Evolutionary conservation across 1,284 basidiomycete genomes (phyloP).

Genomic region (Ustilago nuda): DNA sequence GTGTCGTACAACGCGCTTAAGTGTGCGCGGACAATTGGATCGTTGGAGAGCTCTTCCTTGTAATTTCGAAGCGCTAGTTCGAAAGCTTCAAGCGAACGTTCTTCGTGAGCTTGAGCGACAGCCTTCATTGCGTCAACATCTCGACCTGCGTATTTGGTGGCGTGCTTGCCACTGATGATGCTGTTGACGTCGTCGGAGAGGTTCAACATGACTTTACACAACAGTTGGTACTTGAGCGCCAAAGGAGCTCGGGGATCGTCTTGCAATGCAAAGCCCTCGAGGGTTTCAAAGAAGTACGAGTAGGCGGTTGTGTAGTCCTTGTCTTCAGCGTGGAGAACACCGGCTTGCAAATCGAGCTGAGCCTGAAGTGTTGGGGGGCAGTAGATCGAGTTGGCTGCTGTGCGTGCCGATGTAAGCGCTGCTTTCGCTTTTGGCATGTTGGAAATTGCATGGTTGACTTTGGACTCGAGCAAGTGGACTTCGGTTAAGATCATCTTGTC

Average conservation of each 20-base stretch:
- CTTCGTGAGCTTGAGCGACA: slow-evolving; percentile 91
- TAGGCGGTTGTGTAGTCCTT: slow-evolving; percentile 97
- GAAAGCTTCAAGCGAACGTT: slow-evolving; percentile 87
- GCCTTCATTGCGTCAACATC: slow-evolving; percentile 96
- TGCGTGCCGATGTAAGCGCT: slow-evolving; percentile 88
- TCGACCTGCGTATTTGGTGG: slow-evolving; percentile 80
- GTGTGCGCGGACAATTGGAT: slow-evolving; percentile 92
- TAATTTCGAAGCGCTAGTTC: slow-evolving; percentile 88
- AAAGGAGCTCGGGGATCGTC: slow-evolving; percentile 76
- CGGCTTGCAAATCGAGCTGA: slow-evolving; percentile 89
- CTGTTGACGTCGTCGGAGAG: slow-evolving; percentile 90
- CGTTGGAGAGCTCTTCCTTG: slow-evolving; percentile 88
- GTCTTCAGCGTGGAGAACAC: slow-evolving; percentile 93
- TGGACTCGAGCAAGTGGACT: slow-evolving; percentile 91
- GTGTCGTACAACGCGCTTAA: slow-evolving; percentile 93
- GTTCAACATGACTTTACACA: slow-evolving; percentile 98
- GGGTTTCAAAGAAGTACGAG: slow-evolving; percentile 97
- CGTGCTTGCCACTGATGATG: slow-evolving; percentile 86
- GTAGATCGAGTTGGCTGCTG: slow-evolving; percentile 96
- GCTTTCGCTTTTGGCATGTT: slow-evolving; percentile 96
- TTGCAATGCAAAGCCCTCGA: slow-evolving; percentile 83
- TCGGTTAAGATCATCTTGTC: slow-evolving; percentile 99
- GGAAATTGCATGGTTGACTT: slow-evolving; percentile 89
- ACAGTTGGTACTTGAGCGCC: slow-evolving; percentile 95
- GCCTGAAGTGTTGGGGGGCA: slow-evolving; percentile 94